phyloP scores from a whole-genome alignment of 2,329 filamentous ascomycete species.

The Sclerotinia minor region DNA sequence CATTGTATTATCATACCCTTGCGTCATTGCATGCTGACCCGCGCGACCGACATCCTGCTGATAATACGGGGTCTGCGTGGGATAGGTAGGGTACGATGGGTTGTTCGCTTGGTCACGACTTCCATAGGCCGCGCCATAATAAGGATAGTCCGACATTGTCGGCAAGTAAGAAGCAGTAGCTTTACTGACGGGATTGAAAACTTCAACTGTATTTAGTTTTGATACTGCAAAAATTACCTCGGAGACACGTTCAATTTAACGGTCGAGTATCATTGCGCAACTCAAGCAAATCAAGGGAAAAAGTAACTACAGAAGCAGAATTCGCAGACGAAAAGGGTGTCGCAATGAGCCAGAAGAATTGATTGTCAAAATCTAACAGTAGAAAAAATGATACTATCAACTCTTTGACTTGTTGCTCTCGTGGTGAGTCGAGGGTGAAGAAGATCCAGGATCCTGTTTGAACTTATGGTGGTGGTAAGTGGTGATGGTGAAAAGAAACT shows the following conservation, averaged over 20 bases:
- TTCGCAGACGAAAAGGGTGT: neutral
- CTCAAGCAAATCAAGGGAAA: constrained; percentile 30
- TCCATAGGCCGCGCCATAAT: constrained; percentile 44
- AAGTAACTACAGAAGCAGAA: constrained; percentile 19
- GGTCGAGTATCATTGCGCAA: constrained; percentile 34
- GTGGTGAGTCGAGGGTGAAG: neutral
- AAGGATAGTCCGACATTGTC: constrained; percentile 51
- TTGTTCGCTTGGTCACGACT: constrained; percentile 34
- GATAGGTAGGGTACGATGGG: constrained; percentile 33
- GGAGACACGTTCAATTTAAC: constrained; percentile 30
- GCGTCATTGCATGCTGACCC: constrained; percentile 32
- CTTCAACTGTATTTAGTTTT: constrained; percentile 17
- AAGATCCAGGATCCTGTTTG: neutral
- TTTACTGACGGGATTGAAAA: constrained; percentile 1
- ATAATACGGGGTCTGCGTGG: constrained; percentile 35
- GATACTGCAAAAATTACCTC: constrained; percentile 25
- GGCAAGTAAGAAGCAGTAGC: constrained; percentile 11
- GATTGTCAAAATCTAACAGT: constrained; percentile 12
- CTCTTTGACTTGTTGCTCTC: neutral
- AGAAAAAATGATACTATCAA: constrained; percentile 20
- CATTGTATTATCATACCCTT: constrained; percentile 35
- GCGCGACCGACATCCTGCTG: constrained; percentile 34
- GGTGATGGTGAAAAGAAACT: neutral
- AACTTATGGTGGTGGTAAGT: neutral
- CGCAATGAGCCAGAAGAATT: constrained; percentile 9